phyloP scores from a whole-genome alignment of 2,329 filamentous ascomycete genomes.

The Albifimbria verrucaria region DNA sequence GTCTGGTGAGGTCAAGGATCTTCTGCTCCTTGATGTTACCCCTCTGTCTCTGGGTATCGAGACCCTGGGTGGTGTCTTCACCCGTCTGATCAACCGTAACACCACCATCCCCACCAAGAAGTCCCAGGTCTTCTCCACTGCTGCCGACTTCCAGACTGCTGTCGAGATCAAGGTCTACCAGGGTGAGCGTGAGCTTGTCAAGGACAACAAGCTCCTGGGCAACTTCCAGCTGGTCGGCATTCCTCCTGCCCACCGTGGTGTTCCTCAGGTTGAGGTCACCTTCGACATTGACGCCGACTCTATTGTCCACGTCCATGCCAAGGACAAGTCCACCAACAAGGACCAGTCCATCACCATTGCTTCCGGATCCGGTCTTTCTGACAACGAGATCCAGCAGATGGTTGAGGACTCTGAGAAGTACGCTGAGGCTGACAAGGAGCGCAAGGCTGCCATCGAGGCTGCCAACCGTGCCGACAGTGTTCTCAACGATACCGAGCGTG shows the following conservation, averaged over 20 bases:
- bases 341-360: slow-evolving; percentile 99
- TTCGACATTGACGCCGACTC: slow-evolving; percentile 99
- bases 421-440: slow-evolving; percentile 91
- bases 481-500: slow-evolving; percentile 96
- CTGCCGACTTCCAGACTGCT: slow-evolving; percentile 95
- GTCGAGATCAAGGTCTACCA: slow-evolving; percentile 99
- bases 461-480: slow-evolving; percentile 97
- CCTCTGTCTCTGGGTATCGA: slow-evolving; percentile 97
- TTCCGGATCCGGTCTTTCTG: slow-evolving; percentile 93
- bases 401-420: slow-evolving; percentile 97
- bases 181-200: slow-evolving; percentile 98
- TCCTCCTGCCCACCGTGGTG: slow-evolving; percentile 90
- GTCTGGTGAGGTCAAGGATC: slow-evolving; percentile 93
- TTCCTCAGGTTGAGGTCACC: slow-evolving; percentile 95
- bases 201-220: slow-evolving; percentile 96
- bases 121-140: slow-evolving; percentile 96
- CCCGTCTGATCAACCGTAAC: slow-evolving; percentile 97
- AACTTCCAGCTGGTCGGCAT: slow-evolving; percentile 99
- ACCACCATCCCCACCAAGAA: slow-evolving; percentile 99
- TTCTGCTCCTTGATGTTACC: slow-evolving; percentile 92
- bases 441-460: slow-evolving; percentile 90
- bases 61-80: slow-evolving; percentile 97
- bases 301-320: slow-evolving; percentile 95
- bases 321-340: slow-evolving; percentile 99
- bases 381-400: slow-evolving; percentile 94